Conservation (phyloP, 345 rosid species). For the Eucalyptus lansdowneana region DNA sequence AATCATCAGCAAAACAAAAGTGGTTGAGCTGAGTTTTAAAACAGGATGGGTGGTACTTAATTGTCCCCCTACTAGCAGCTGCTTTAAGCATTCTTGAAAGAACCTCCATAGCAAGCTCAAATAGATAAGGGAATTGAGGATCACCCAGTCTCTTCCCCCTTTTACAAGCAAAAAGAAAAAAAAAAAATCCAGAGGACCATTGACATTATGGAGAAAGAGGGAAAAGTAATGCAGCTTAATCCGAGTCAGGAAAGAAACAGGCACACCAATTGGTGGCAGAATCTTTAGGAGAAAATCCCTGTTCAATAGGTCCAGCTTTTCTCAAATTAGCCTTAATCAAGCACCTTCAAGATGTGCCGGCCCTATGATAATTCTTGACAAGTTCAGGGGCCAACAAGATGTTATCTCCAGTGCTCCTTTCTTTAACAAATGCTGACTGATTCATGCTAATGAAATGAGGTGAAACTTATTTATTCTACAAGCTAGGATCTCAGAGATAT, state of each 20-base stretch:
- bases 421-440: not conserved
- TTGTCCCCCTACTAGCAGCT: not conserved
- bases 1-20: not conserved
- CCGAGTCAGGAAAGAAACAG: not conserved
- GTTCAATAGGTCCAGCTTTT: not conserved
- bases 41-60: not conserved
- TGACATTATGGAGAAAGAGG: not conserved
- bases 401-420: not conserved
- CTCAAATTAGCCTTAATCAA: not conserved
- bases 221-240: not conserved
- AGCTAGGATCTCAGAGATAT: not conserved
- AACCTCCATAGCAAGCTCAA: not conserved
- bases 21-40: not conserved
- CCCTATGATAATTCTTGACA: not conserved
- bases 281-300: not conserved
- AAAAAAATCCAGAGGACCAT: not conserved
- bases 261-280: not conserved
- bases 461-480: not conserved
- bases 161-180: not conserved
- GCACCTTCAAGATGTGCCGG: not conserved
- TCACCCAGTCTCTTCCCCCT: not conserved
- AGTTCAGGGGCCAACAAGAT: not conserved
- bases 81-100: not conserved
- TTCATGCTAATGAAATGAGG: not conserved
- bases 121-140: too few species aligned